These are phyloP conservation scores for Castanea mollissima DNA, from an alignment of 306 rosid genomes.

Conservation along the genomic window DNA sequence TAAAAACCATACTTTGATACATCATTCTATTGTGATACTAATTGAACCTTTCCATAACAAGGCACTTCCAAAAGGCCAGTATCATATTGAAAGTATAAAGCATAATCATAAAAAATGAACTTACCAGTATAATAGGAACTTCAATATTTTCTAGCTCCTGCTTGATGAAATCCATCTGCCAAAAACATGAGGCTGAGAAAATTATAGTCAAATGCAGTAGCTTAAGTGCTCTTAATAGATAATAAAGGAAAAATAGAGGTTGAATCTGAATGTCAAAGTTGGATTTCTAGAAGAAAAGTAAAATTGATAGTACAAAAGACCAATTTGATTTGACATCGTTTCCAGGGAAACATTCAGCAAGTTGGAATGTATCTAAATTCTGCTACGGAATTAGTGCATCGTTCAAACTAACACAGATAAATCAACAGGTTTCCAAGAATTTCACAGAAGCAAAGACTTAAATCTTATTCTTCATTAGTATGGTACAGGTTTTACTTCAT, in stretches of 20 bases:
- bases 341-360: neutral
- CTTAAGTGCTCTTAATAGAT: neutral
- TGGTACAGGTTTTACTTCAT: neutral
- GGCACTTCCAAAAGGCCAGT: neutral
- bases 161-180: slow-evolving; percentile 69
- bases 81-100: slow-evolving; percentile 14
- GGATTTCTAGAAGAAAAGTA: neutral
- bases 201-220: slow-evolving; percentile 1
- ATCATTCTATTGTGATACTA: neutral
- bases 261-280: neutral
- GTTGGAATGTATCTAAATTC: neutral
- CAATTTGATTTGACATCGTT: neutral
- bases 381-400: neutral
- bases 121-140: slow-evolving; percentile 79
- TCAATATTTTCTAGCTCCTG: slow-evolving; percentile 58
- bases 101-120: slow-evolving; percentile 21
- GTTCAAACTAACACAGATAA: slow-evolving; percentile 9
- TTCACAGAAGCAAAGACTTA: slow-evolving; percentile 4
- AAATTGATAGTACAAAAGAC: neutral
- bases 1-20: neutral
- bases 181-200: slow-evolving; percentile 22
- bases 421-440: slow-evolving; percentile 6
- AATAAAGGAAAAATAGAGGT: neutral
- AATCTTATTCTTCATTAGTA: neutral
- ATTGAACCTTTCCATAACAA: neutral